These are phyloP conservation scores for Dothistroma septosporum DNA, from an alignment of 2,329 filamentous ascomycete species.

Conservation along the genomic window DNA sequence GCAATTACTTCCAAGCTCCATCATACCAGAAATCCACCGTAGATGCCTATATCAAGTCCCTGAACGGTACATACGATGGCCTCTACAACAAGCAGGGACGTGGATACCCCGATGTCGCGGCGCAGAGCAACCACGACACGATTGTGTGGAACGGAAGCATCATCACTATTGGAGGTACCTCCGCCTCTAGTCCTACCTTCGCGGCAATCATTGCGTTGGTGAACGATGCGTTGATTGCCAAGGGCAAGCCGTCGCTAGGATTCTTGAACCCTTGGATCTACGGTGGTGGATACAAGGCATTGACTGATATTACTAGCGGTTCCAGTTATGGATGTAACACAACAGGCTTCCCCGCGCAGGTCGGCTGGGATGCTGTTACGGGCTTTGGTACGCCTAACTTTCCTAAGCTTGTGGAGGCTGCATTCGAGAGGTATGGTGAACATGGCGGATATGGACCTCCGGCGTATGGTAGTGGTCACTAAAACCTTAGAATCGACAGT, in stretches of 20 bases:
- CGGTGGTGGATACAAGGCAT: constrained; percentile 42
- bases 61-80: constrained; percentile 40
- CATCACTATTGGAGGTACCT: constrained; percentile 43
- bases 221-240: constrained; percentile 57
- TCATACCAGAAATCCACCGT: constrained; percentile 44
- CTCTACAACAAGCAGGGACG: constrained; percentile 45
- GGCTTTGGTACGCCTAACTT: constrained; percentile 31
- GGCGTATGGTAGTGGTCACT: not conserved
- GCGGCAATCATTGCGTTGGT: constrained; percentile 57
- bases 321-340: constrained; percentile 25
- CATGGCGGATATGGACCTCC: not conserved
- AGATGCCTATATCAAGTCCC: constrained; percentile 39
- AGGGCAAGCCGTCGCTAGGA: constrained; percentile 49
- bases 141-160: constrained; percentile 41
- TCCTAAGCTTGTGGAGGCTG: constrained; percentile 26
- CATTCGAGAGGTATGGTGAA: constrained; percentile 18
- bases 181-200: constrained; percentile 56
- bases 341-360: constrained; percentile 28
- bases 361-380: constrained; percentile 33
- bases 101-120: constrained; percentile 47
- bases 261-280: constrained; percentile 61
- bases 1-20: constrained; percentile 43
- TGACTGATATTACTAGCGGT: constrained; percentile 47
- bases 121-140: constrained; percentile 45
- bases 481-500: not conserved